Conservation (phyloP, 495 filamentous ascomycete species). For the Podospora conica region DNA sequence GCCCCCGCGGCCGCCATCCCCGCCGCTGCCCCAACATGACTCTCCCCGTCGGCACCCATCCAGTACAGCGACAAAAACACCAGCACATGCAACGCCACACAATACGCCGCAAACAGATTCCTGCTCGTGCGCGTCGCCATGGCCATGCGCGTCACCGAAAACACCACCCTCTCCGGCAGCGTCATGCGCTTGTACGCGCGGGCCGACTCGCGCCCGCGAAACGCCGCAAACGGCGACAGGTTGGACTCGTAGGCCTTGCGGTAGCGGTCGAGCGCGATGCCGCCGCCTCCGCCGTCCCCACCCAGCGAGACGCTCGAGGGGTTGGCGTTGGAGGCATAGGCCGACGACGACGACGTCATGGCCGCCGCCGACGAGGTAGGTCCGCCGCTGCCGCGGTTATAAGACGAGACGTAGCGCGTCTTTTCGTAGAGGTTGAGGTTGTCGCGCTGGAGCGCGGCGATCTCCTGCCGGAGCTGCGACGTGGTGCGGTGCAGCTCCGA, state of each 20-base stretch:
- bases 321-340: conserved; percentile 69
- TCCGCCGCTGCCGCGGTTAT: conserved; percentile 55
- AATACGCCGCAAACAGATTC: conserved; percentile 94
- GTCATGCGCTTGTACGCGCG: conserved; percentile 95
- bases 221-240: conserved; percentile 91
- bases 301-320: conserved; percentile 58
- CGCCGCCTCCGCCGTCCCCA: conserved; percentile 41
- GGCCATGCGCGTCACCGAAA: conserved; percentile 84
- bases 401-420: conserved; percentile 90
- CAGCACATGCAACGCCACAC: conserved; percentile 77
- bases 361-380: conserved; percentile 43
- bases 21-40: conserved; percentile 29
- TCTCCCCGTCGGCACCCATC: conserved; percentile 57
- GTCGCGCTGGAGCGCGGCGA: conserved; percentile 89
- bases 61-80: conserved; percentile 83
- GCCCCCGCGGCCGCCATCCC: conserved; percentile 27
- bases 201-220: conserved; percentile 83
- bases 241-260: conserved; percentile 90
- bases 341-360: conserved; percentile 60
- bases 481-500: conserved; percentile 75
- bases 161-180: conserved; percentile 81
- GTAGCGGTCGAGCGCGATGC: conserved; percentile 77
- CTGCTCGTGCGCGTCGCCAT: conserved; percentile 83
- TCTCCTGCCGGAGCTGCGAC: conserved; percentile 81
- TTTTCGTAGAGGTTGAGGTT: conserved; percentile 97